A percentile compares a stretch with the other conserved stretches of the same genome.
phyloP scores from a whole-genome alignment of 768 basidiomycete species.

The Suillus subalutaceus region DNA sequence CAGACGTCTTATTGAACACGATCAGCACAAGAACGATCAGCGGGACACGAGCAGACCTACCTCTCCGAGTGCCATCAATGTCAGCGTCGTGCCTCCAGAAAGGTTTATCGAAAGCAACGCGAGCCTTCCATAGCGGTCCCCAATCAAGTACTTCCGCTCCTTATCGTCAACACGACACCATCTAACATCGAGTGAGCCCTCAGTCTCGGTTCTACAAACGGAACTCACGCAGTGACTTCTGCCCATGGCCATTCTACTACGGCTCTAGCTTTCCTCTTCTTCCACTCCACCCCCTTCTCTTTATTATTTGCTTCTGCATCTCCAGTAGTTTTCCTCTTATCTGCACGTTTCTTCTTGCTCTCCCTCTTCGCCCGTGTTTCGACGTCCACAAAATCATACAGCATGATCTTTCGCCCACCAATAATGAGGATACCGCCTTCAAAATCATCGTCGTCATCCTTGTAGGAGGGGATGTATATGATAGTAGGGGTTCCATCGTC shows the following conservation, averaged over 20 bases:
- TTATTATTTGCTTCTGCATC: constrained; percentile 44
- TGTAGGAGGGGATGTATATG: constrained; percentile 34
- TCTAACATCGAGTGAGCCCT: constrained; percentile 33
- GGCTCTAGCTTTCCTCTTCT: constrained; percentile 56
- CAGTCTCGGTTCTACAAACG: neutral
- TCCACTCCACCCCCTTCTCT: constrained; percentile 56
- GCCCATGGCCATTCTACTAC: constrained; percentile 77
- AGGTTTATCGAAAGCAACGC: constrained; percentile 61
- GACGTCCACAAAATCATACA: constrained; percentile 58
- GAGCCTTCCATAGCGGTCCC: constrained; percentile 74
- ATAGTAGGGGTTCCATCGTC: constrained; percentile 45
- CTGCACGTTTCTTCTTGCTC: constrained; percentile 56
- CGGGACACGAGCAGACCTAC: constrained; percentile 38
- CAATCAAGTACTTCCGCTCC: constrained; percentile 56
- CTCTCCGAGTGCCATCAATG: constrained; percentile 72
- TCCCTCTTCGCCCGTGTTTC: constrained; percentile 53
- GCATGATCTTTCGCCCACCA: constrained; percentile 65
- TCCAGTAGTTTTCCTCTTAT: constrained; percentile 51
- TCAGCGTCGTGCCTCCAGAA: constrained; percentile 39
- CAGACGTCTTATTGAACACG: constrained; percentile 54
- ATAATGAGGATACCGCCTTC: constrained; percentile 74
- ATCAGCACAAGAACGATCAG: constrained; percentile 12
- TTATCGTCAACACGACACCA: constrained; percentile 54
- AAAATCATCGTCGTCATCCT: constrained; percentile 34
- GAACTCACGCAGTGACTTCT: constrained; percentile 66